Percentiles rank a stretch among this genome's conserved stretches.
phyloP scores from a whole-genome alignment of 768 basidiomycete species.

The Boletus insuetus region DNA sequence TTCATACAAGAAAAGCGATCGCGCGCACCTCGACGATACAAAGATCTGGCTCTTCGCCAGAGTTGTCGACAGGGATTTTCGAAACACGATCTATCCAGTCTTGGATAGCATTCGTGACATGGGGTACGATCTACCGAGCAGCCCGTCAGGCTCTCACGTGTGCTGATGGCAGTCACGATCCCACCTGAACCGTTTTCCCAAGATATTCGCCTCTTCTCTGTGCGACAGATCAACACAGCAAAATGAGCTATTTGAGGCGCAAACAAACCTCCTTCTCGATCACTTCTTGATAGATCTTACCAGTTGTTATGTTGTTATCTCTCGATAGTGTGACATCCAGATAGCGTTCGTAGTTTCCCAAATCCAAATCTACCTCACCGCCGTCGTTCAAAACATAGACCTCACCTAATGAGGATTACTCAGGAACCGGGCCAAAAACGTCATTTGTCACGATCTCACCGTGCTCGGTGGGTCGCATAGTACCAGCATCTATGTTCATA shows the following conservation, averaged over 20 bases:
- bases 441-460: constrained; percentile 50
- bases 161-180: constrained; percentile 5
- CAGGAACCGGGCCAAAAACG: constrained; percentile 10
- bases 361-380: constrained; percentile 95
- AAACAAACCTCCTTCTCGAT: constrained; percentile 90
- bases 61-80: constrained; percentile 92
- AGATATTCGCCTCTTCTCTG: constrained; percentile 86
- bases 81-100: constrained; percentile 98
- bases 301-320: constrained; percentile 98
- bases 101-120: constrained; percentile 95
- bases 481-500: constrained; percentile 99
- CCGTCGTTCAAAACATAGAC: constrained; percentile 98
- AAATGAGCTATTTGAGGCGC: neutral
- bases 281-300: constrained; percentile 95
- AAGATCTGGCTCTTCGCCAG: constrained; percentile 89
- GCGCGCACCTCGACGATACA: constrained; percentile 91
- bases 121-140: constrained; percentile 76
- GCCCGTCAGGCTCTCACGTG: constrained; percentile 6
- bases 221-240: constrained; percentile 8
- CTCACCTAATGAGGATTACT: constrained; percentile 59
- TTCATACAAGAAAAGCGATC: constrained; percentile 1
- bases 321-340: constrained; percentile 89
- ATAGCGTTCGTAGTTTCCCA: constrained; percentile 99
- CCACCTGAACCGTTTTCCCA: constrained; percentile 94
- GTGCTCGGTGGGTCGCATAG: constrained; percentile 98